Base-by-base conservation (phyloP, 306 rosid species). In the Senna siamea region DNA sequence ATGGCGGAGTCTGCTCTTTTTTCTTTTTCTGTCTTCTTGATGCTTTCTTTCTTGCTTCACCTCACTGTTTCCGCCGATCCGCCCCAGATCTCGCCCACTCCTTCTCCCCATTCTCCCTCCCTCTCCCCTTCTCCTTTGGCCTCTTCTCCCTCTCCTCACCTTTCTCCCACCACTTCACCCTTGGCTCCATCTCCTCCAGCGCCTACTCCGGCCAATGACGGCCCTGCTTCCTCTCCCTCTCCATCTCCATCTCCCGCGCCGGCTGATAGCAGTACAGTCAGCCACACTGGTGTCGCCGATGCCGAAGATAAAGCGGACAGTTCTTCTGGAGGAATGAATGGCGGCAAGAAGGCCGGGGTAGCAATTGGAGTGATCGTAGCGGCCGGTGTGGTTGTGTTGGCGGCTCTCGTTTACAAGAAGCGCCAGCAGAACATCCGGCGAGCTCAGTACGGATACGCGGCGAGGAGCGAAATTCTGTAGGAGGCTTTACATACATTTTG, bases 381-480 rank as follows among this genome's bases (percentile, higher is more conserved):
- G 1, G 93, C 50, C 5, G 73, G 78, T 15, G 62, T 75, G 51
- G 81, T 86, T 5, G 89, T 77, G 41, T 1, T 85, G 17, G 99
- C 80, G 66, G 95, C 81, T 14, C 0, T 95, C 23, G 89, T 89
- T 65, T 87, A 83, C 86, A 88, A 79, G 87, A 89, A 84, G 83
- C 98, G 99, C 23, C 90, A 82, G 58, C 81, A 90, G 61, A 95
- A 92, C 74, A 70, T 95, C 4, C 79, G 80, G 47, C 89, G 97
- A 57, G 47, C 97, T 75, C 83, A 87, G 69, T 87, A 79, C 72
- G 89, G 92, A 0, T 35, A 87, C 74, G 79, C 85, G 0, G 89
- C 92, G 4, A 87, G 97, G 86, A 85, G 90, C 64, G 97, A 90
- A 66, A 60, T 94, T 52, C 93, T 94, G 28, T 94, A 85, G 87